Percentiles rank a stretch among this genome's conserved stretches.
These are phyloP conservation scores for Clonostachys solani DNA, from an alignment of 2,329 filamentous ascomycete genomes.

Conservation along the genomic window DNA sequence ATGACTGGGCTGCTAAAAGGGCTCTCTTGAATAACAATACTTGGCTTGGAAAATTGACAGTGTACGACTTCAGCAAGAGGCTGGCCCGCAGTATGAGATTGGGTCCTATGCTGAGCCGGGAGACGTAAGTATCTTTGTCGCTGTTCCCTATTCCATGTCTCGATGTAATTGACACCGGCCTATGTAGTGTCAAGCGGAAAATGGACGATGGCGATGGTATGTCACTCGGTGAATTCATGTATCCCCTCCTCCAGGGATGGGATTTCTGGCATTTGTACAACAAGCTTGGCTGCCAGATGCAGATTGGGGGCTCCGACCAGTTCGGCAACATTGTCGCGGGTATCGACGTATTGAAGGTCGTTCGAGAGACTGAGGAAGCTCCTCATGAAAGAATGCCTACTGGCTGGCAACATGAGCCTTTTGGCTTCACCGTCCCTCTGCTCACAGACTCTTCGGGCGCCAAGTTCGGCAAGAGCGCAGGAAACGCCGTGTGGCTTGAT, in stretches of 20 bases:
- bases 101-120: conserved; percentile 81
- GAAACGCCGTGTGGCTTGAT: conserved; percentile 93
- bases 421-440: conserved; percentile 88
- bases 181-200: conserved; percentile 67
- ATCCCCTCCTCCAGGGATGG: conserved; percentile 91
- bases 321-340: conserved; percentile 94
- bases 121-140: conserved; percentile 60
- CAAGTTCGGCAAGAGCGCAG: conserved; percentile 93
- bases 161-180: conserved; percentile 9
- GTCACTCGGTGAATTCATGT: conserved; percentile 90
- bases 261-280: conserved; percentile 89
- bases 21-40: conserved; percentile 74
- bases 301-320: conserved; percentile 94
- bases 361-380: conserved; percentile 54
- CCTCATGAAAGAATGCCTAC: conserved; percentile 30
- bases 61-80: conserved; percentile 71
- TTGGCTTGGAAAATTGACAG: conserved; percentile 71
- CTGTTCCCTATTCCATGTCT: not conserved
- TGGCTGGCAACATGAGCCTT: conserved; percentile 50
- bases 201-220: conserved; percentile 86
- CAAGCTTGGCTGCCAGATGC: conserved; percentile 66
- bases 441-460: conserved; percentile 79
- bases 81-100: conserved; percentile 73
- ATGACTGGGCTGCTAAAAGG: conserved; percentile 61
- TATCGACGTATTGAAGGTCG: conserved; percentile 76